Evolutionary conservation across 2,329 filamentous ascomycete species (phyloP).

Genomic region (Penicillium sp.): DNA sequence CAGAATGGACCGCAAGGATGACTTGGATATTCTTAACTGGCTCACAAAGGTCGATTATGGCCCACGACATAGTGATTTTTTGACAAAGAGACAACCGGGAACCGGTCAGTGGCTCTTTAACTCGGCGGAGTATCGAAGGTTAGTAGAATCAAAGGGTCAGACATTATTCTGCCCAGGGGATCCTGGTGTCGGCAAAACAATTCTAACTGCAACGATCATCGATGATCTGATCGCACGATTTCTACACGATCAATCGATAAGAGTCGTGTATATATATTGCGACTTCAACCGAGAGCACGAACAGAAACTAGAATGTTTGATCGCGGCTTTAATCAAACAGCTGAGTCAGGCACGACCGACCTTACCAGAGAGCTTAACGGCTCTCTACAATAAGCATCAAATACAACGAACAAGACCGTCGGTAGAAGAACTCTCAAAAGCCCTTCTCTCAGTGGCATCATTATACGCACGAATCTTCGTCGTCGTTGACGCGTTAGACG

Average conservation of each 20-base stretch:
- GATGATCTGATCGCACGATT: slow-evolving; percentile 29
- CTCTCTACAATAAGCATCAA: slow-evolving; percentile 14
- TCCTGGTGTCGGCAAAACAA: slow-evolving; percentile 13
- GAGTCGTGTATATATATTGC: slow-evolving; percentile 49
- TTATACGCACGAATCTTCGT: slow-evolving; percentile 9
- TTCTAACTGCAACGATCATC: neutral
- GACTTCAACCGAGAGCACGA: slow-evolving; percentile 40
- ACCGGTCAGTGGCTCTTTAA: slow-evolving; percentile 48
- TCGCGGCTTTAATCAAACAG: slow-evolving; percentile 29
- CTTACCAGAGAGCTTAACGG: neutral
- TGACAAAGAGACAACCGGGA: slow-evolving; percentile 34
- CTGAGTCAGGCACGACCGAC: neutral
- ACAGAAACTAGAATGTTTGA: slow-evolving; percentile 34
- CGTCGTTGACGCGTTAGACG: slow-evolving; percentile 23
- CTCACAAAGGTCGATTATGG: slow-evolving; percentile 40
- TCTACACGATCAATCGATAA: slow-evolving; percentile 22
- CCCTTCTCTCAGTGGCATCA: neutral
- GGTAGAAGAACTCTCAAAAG: slow-evolving; percentile 5
- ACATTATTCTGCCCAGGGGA: slow-evolving; percentile 6
- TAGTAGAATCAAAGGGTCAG: slow-evolving; percentile 2
- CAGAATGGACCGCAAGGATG: neutral
- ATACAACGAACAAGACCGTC: slow-evolving; percentile 5
- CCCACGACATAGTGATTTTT: slow-evolving; percentile 43
- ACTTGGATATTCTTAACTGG: slow-evolving; percentile 37
- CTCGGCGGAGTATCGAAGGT: slow-evolving; percentile 32